Evolutionary conservation across 1,284 basidiomycete species (phyloP).

Genomic region (Microstroma glucosiphilum): DNA sequence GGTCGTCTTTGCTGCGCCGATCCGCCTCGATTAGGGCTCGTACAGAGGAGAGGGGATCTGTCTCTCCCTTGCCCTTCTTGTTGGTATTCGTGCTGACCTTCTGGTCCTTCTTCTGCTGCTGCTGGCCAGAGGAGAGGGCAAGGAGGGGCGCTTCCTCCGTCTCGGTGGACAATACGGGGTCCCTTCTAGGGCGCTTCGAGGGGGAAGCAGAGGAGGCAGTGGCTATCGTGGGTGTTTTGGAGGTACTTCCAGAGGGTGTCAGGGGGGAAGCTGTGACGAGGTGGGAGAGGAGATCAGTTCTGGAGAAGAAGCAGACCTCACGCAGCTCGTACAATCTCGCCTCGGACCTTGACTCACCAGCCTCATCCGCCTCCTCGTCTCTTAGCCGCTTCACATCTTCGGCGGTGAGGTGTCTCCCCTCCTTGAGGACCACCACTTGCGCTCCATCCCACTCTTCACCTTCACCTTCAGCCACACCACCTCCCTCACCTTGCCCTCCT

Average conservation of each 20-base stretch:
- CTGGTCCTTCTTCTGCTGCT: background rate
- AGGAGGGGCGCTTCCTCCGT: too few species aligned
- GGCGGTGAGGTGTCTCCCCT: conserved; percentile 30
- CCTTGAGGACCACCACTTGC: conserved; percentile 37
- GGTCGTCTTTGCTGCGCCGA: background rate
- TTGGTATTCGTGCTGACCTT: background rate
- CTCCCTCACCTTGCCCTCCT: background rate
- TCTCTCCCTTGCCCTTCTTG: background rate
- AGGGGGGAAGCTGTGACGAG: background rate
- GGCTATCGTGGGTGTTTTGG: background rate
- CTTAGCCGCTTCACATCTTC: conserved; percentile 18
- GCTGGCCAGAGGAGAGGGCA: too few species aligned
- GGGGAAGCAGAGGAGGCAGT: too few species aligned
- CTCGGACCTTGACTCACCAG: background rate
- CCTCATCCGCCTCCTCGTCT: background rate
- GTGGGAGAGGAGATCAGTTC: background rate
- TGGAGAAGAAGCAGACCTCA: background rate
- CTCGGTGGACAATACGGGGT: too few species aligned
- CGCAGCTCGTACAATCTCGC: background rate
- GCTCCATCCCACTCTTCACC: conserved; percentile 24
- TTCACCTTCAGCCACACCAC: conserved; percentile 9
- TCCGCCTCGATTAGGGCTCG: conserved; percentile 5
- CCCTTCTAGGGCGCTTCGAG: too few species aligned
- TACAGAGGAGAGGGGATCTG: background rate
- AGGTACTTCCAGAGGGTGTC: background rate